Conservation (phyloP, 345 rosid species). For the Lepidium aucheri region DNA sequence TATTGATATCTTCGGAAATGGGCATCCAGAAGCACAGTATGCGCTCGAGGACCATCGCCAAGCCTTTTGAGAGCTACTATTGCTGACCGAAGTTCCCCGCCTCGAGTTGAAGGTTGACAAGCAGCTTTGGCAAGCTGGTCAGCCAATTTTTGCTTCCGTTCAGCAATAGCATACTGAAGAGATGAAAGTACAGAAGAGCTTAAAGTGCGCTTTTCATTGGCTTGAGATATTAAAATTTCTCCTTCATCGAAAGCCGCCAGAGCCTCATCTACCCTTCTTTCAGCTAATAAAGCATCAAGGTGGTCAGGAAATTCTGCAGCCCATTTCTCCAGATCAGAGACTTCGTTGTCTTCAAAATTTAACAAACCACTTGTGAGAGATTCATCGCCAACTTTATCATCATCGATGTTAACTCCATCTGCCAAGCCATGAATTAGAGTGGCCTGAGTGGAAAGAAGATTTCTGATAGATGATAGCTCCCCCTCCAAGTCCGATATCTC, state of each 20-base stretch:
- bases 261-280: constrained; percentile 94
- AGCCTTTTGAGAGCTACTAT: constrained; percentile 90
- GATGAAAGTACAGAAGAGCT: constrained; percentile 41
- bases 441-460: constrained; percentile 87
- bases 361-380: constrained; percentile 31
- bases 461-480: constrained; percentile 89
- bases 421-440: constrained; percentile 86
- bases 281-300: constrained; percentile 91
- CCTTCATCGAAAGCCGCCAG: constrained; percentile 86
- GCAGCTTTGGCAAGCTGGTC: constrained; percentile 98
- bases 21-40: constrained; percentile 81
- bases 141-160: constrained; percentile 77
- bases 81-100: constrained; percentile 88
- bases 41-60: constrained; percentile 98
- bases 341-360: constrained; percentile 47
- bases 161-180: constrained; percentile 50
- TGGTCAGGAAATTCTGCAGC: constrained; percentile 75
- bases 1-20: constrained; percentile 81
- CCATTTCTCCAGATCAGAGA: constrained; percentile 86
- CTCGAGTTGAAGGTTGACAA: constrained; percentile 91
- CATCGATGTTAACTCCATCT: constrained; percentile 74
- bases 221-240: constrained; percentile 55
- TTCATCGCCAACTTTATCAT: constrained; percentile 37
- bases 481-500: constrained; percentile 99
- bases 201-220: constrained; percentile 46